A percentile compares a stretch with the other conserved stretches of the same genome.
These are phyloP conservation scores for Fraxinus americana DNA, from an alignment of 257 asterid genomes.

Conservation along the genomic window DNA sequence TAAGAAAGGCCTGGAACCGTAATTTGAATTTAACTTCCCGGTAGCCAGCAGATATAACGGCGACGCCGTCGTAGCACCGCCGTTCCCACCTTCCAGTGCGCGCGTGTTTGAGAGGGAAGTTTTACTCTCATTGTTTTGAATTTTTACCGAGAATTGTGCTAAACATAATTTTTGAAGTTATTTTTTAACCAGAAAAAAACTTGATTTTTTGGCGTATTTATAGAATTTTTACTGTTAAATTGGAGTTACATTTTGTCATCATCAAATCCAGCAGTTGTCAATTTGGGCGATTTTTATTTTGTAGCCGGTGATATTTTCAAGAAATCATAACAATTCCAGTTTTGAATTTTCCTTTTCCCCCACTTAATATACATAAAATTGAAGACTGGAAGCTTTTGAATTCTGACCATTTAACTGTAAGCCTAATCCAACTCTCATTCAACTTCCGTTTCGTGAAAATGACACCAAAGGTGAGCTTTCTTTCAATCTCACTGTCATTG, in stretches of 20 bases:
- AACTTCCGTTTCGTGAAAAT: slow-evolving; percentile 5
- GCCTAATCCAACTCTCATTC: slow-evolving; percentile 30
- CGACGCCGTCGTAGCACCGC: too few relatives aligned
- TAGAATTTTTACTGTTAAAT: slow-evolving; percentile 21
- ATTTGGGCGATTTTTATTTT: slow-evolving; percentile 9
- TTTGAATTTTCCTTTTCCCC: not conserved
- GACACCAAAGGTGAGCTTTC: slow-evolving; percentile 25
- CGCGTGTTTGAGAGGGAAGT: too few relatives aligned
- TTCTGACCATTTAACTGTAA: slow-evolving; percentile 28
- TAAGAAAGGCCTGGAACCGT: too few relatives aligned
- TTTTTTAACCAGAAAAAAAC: too few relatives aligned
- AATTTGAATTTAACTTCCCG: too few relatives aligned
- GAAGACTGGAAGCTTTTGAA: slow-evolving; percentile 23
- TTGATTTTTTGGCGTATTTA: too few relatives aligned
- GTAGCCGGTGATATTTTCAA: not conserved
- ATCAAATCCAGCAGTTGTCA: slow-evolving; percentile 14
- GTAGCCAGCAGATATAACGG: not conserved
- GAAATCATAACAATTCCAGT: slow-evolving; percentile 7
- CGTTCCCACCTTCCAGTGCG: too few relatives aligned
- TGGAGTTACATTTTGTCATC: slow-evolving; percentile 10
- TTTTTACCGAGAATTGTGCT: too few relatives aligned
- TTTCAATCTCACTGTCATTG: slow-evolving; percentile 24
- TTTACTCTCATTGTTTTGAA: too few relatives aligned
- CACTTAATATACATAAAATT: not conserved
- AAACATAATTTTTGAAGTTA: too few relatives aligned